Percentiles rank a stretch among this genome's conserved stretches.
Conservation (phyloP, 805 yeast species). For the Candida odintsovae region DNA sequence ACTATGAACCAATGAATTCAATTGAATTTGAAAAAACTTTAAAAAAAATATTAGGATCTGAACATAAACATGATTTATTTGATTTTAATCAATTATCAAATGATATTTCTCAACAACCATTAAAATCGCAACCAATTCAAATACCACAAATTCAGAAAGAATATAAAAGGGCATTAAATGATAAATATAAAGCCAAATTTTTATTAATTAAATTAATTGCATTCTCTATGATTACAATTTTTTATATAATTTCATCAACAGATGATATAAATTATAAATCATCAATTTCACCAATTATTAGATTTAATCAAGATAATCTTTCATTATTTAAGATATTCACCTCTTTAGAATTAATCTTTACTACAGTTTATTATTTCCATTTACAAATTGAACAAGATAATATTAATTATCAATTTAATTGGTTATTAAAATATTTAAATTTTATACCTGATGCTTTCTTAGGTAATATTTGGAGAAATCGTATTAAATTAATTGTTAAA, state of each 20-base stretch:
- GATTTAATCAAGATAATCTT: slow-evolving; percentile 6
- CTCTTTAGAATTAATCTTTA: slow-evolving; percentile 15
- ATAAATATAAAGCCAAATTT: slow-evolving; percentile 18
- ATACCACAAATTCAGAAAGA: neutral
- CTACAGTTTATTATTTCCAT: slow-evolving; percentile 13
- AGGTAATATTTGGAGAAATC: slow-evolving; percentile 11
- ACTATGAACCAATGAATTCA: slow-evolving; percentile 4
- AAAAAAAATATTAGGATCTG: slow-evolving; percentile 13
- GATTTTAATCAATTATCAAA: neutral
- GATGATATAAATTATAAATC: slow-evolving; percentile 7
- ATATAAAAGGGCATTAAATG: slow-evolving; percentile 15
- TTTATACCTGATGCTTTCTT: slow-evolving; percentile 18
- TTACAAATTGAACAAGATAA: slow-evolving; percentile 10
- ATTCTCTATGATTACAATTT: slow-evolving; percentile 1
- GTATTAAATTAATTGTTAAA: slow-evolving; percentile 19
- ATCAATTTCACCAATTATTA: slow-evolving; percentile 6
- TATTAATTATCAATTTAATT: slow-evolving; percentile 17
- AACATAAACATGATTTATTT: slow-evolving; percentile 9
- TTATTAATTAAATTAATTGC: slow-evolving; percentile 15
- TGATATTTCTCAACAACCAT: neutral
- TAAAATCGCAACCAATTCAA: neutral
- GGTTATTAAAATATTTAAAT: slow-evolving; percentile 16
- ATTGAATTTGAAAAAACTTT: slow-evolving; percentile 20
- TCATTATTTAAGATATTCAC: slow-evolving; percentile 15
- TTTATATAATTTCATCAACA: slow-evolving; percentile 7